These are phyloP conservation scores for Anisodus tanguticus DNA, from an alignment of 257 asterid genomes.

Conservation along the genomic window DNA sequence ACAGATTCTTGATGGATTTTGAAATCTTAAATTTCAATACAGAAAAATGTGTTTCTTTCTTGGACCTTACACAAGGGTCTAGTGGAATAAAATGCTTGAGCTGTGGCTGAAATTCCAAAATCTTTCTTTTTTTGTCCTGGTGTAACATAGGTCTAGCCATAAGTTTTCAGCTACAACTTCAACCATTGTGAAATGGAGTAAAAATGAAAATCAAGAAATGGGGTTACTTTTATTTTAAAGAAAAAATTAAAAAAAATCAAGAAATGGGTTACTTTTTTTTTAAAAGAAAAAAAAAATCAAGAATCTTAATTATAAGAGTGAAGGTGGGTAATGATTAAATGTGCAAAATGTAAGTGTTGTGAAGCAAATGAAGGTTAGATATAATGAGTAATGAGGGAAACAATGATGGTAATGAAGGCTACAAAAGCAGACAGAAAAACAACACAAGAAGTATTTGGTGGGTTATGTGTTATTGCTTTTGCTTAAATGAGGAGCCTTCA, in stretches of 20 bases:
- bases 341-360: slow-evolving; percentile 31
- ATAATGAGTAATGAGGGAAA: too few species aligned
- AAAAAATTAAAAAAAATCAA: too few species aligned
- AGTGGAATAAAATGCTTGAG: slow-evolving; percentile 36
- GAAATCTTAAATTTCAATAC: slow-evolving; percentile 52
- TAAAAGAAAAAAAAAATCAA: neutral
- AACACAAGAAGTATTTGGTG: slow-evolving; percentile 10
- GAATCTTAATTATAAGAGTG: slow-evolving; percentile 41
- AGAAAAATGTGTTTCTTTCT: slow-evolving; percentile 45
- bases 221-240: neutral
- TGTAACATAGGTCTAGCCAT: slow-evolving; percentile 54
- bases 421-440: too few species aligned
- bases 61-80: slow-evolving; percentile 34
- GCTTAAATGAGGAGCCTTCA: slow-evolving; percentile 45
- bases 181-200: slow-evolving; percentile 43
- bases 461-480: slow-evolving; percentile 33
- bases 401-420: too few species aligned
- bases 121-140: slow-evolving; percentile 40
- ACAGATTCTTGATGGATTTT: slow-evolving; percentile 54
- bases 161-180: slow-evolving; percentile 39
- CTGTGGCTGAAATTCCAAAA: slow-evolving; percentile 35
- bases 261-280: too few species aligned
- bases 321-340: slow-evolving; percentile 48
- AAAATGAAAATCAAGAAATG: slow-evolving; percentile 30
- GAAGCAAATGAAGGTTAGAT: slow-evolving; percentile 35